Percentiles rank a stretch among this genome's conserved stretches.
phyloP scores from a whole-genome alignment of 2,329 filamentous ascomycete species.

The Apiospora kogelbergensis region DNA sequence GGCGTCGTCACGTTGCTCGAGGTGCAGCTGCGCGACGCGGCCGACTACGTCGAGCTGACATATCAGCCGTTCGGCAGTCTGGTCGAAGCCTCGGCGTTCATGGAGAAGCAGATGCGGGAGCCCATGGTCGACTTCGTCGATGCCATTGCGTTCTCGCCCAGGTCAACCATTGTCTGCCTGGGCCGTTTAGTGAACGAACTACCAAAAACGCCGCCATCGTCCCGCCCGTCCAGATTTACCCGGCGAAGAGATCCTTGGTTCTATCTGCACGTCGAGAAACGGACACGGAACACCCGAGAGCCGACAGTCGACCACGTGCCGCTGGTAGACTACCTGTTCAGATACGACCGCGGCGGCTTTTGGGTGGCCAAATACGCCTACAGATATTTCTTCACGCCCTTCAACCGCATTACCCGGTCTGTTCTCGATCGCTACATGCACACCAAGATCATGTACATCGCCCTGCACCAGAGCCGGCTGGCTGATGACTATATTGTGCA shows the following conservation, averaged over 20 bases:
- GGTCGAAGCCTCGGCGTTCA: conserved; percentile 37
- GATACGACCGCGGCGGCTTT: conserved; percentile 69
- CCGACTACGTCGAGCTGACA: conserved; percentile 55
- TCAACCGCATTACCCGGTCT: conserved; percentile 62
- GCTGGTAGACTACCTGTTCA: conserved; percentile 66
- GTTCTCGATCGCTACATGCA: conserved; percentile 63
- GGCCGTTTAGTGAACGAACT: conserved; percentile 55
- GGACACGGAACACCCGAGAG: conserved; percentile 25
- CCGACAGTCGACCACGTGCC: conserved; percentile 56
- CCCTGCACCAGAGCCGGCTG: conserved; percentile 61
- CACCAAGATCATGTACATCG: conserved; percentile 65
- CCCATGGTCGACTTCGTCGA: conserved; percentile 63
- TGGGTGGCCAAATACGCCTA: conserved; percentile 66
- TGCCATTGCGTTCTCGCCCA: conserved; percentile 61
- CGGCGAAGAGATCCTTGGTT: conserved; percentile 68
- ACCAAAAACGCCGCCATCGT: conserved; percentile 33
- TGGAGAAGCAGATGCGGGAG: conserved; percentile 44
- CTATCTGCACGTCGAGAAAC: conserved; percentile 64
- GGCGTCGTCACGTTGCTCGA: conserved; percentile 67
- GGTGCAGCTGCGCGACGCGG: conserved; percentile 56
- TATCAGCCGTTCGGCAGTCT: conserved; percentile 50
- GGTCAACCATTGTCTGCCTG: conserved; percentile 58
- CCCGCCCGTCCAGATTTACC: conserved; percentile 47
- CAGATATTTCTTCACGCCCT: conserved; percentile 63
- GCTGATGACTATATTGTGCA: conserved; percentile 63